A percentile compares a stretch with the other conserved stretches of the same genome.
Conservation (phyloP, 805 yeast genomes). For the Candida mattraensis region DNA sequence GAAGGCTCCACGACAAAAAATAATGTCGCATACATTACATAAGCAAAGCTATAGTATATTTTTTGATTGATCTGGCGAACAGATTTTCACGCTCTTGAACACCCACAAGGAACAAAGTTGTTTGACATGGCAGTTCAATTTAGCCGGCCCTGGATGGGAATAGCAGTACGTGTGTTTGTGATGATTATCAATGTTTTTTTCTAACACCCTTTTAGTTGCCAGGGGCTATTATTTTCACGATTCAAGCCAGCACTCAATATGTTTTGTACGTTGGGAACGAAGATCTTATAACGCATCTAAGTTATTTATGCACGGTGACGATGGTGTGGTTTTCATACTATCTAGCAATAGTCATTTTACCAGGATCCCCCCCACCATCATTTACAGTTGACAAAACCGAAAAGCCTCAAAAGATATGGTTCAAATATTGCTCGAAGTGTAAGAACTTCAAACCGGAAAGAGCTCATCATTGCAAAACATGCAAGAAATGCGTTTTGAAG, state of each 20-base stretch:
- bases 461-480: conserved; percentile 81
- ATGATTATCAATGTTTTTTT: too few relatives aligned
- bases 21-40: too few relatives aligned
- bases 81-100: too few relatives aligned
- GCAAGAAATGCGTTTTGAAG: conserved; percentile 70
- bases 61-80: too few relatives aligned
- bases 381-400: conserved; percentile 36
- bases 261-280: conserved; percentile 8
- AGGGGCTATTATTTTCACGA: conserved; percentile 8
- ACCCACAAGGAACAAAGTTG: too few relatives aligned
- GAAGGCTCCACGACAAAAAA: too few relatives aligned
- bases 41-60: too few relatives aligned
- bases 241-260: conserved; percentile 12
- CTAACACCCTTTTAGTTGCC: conserved; percentile 15
- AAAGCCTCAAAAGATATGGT: conserved; percentile 43
- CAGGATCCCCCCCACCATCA: conserved; percentile 65
- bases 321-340: conserved; percentile 75
- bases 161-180: conserved; percentile 18
- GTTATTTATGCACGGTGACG: conserved; percentile 60
- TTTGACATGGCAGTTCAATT: conserved; percentile 19
- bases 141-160: conserved; percentile 24
- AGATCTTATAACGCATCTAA: conserved; percentile 54
- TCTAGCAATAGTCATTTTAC: conserved; percentile 61
- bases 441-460: conserved; percentile 74
- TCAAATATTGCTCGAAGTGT: conserved; percentile 74